A percentile compares a stretch with the other conserved stretches of the same genome.
phyloP scores from a whole-genome alignment of 1,284 basidiomycete genomes.

The Rhizoctonia solani region DNA sequence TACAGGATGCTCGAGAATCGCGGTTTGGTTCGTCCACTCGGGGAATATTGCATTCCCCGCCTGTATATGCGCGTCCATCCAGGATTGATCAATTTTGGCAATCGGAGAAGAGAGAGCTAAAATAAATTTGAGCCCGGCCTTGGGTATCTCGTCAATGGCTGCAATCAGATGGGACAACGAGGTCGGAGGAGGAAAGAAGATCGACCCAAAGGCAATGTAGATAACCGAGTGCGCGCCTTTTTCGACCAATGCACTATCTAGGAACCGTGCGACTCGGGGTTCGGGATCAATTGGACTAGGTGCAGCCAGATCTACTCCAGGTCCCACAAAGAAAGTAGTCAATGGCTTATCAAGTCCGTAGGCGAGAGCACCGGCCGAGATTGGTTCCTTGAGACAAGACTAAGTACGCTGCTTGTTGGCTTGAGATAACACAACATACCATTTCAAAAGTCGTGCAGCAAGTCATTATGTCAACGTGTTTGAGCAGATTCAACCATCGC shows the following conservation, averaged over 20 bases:
- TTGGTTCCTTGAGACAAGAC: background rate
- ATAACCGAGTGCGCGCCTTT: constrained; percentile 12
- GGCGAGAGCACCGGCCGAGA: background rate
- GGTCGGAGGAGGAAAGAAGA: constrained; percentile 2
- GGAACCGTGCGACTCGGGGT: background rate
- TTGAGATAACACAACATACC: background rate
- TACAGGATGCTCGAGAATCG: constrained; percentile 29
- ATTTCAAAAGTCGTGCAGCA: constrained; percentile 9
- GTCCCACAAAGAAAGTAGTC: background rate
- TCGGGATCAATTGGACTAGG: background rate
- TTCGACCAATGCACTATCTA: constrained; percentile 23
- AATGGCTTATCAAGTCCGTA: background rate
- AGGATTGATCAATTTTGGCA: background rate
- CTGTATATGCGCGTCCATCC: background rate
- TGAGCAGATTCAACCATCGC: background rate
- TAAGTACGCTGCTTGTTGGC: no score
- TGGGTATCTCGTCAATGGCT: constrained; percentile 4
- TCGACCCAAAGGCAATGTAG: constrained; percentile 30
- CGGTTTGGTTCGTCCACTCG: constrained; percentile 24
- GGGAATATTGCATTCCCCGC: constrained; percentile 21
- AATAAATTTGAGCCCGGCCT: background rate
- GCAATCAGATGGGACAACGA: constrained; percentile 3
- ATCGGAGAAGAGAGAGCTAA: background rate
- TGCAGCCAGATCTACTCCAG: background rate
- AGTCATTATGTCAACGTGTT: background rate